Evolutionary conservation across 164 flowering plant genomes (phyloP), one percentile per base, ranked within the genome.

Genomic region (Liriodendron chinense): DNA sequence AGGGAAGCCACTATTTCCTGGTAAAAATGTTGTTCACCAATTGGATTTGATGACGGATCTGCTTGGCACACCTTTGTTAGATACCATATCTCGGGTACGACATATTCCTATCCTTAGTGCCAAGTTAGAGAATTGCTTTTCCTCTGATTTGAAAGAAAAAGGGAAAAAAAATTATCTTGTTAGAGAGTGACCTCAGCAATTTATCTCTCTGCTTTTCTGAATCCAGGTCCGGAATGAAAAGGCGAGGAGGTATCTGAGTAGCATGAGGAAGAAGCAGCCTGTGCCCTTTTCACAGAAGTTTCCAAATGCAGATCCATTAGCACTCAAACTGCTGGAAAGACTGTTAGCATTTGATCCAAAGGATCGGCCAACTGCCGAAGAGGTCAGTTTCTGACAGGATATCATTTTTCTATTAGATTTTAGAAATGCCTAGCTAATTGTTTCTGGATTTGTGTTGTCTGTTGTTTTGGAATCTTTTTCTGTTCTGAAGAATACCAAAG

Each of bases 21-120:
- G 98, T 49, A 94, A 93, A 85, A 90, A 93, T 89, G 97, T 93
- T 73, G 98, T 93, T 72, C 98, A 94, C 78, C 98, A 93, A 87
- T 79, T 94, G 83, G 98, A 94, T 84, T 80, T 94, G 82, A 94
- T 94, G 90, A 94, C 98, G 7, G 98, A 94, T 80, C 86, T 94
- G 65, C 98, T 94, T 78, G 98, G 98, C 24, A 93, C 98, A 48
- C 98, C 98, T 47, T 87, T 94, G 16, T 63, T 91, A 67, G 98
- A 94, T 80, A 91, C 94, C 61, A 87, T 91, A n/a, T 89, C 97
- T 65, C 89, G 91, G 88, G 98, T 94, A 88, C 47, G 76, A 23
- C 62, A 21, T 47, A 34, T 59, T 43, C 50, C 25, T 66, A 13
- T 9, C 3, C 43, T 53, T 53, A 34, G 43, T 34, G 43, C 43